Conservation (phyloP, 1,284 basidiomycete genomes). For the Fomitopsis schrenkii region DNA sequence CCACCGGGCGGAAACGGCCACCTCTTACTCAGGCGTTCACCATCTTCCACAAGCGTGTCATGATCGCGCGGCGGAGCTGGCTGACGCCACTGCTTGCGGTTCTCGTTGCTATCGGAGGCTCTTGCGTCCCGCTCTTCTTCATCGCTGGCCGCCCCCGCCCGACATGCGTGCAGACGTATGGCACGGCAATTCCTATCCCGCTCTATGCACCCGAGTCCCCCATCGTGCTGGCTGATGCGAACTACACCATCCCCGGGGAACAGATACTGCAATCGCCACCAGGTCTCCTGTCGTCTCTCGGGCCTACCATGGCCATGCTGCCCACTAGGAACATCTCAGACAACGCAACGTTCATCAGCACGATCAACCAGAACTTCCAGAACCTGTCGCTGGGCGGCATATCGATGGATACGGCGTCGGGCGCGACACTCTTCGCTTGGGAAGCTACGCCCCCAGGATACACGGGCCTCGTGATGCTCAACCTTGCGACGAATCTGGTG, state of each 20-base stretch:
- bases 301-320: slow-evolving; percentile 30
- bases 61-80: slow-evolving; percentile 67
- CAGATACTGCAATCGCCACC: slow-evolving; percentile 43
- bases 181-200: slow-evolving; percentile 32
- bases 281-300: slow-evolving; percentile 38
- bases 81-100: slow-evolving; percentile 59
- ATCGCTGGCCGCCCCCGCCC: slow-evolving; percentile 41
- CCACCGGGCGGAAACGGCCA: slow-evolving; percentile 46
- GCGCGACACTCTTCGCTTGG: slow-evolving; percentile 56
- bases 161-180: slow-evolving; percentile 43
- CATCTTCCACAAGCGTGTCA: slow-evolving; percentile 68
- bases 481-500: slow-evolving; percentile 63
- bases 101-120: slow-evolving; percentile 57
- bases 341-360: slow-evolving; percentile 51
- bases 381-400: slow-evolving; percentile 58
- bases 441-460: slow-evolving; percentile 52
- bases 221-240: slow-evolving; percentile 21
- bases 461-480: slow-evolving; percentile 57
- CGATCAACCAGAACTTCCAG: slow-evolving; percentile 42
- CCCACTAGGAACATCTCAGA: slow-evolving; percentile 37
- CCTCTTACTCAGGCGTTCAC: slow-evolving; percentile 59
- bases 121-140: slow-evolving; percentile 65
- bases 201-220: slow-evolving; percentile 47
- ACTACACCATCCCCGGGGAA: slow-evolving; percentile 14
- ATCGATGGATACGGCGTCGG: slow-evolving; percentile 46